A percentile compares a stretch with the other conserved stretches of the same genome.
Evolutionary conservation across 2,329 filamentous ascomycete species (phyloP).

Genomic region (Verticillium isaacii): DNA sequence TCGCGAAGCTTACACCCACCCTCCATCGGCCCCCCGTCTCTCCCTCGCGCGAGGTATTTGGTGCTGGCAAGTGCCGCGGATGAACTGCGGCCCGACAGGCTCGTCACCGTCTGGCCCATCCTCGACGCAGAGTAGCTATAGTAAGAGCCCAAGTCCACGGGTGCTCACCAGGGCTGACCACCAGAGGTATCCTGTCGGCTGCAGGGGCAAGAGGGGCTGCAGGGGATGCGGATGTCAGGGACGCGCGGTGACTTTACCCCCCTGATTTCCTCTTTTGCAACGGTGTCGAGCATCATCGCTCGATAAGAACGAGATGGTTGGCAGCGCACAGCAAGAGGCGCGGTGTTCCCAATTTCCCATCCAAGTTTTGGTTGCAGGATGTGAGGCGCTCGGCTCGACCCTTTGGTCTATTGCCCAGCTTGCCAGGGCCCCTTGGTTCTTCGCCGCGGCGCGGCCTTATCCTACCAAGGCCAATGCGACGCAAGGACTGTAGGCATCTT

Average conservation of each 20-base stretch:
- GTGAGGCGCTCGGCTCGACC: background rate
- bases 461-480: background rate
- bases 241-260: background rate
- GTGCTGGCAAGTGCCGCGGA: background rate
- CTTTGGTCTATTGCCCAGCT: background rate
- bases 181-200: background rate
- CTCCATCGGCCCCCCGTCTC: background rate
- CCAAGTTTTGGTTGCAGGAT: slow-evolving; percentile 6
- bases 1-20: background rate
- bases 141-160: background rate
- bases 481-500: background rate
- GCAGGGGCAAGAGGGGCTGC: background rate
- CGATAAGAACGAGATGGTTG: background rate
- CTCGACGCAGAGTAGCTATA: background rate
- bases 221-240: background rate
- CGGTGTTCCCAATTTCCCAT: slow-evolving; percentile 4
- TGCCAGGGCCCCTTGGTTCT: background rate
- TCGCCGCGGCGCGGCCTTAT: background rate
- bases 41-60: too few relatives aligned
- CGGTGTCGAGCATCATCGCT: background rate
- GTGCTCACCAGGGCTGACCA: background rate
- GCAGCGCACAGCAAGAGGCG: background rate
- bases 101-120: too few relatives aligned
- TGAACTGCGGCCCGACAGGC: background rate
- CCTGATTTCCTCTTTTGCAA: background rate